phyloP scores from a whole-genome alignment of 2,329 filamentous ascomycete genomes.

The Xylaria sp. region DNA sequence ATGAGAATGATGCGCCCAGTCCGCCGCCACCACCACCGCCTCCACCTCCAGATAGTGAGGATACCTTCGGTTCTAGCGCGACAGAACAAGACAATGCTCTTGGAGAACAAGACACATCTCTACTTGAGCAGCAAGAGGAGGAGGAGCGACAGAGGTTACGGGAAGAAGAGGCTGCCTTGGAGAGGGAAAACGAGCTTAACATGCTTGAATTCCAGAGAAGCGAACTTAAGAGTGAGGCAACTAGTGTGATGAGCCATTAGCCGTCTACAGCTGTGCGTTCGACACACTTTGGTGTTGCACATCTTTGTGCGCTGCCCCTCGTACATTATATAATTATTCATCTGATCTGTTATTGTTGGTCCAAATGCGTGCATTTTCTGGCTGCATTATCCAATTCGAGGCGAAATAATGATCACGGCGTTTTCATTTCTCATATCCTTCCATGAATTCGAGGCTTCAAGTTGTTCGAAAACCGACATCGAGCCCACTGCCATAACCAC shows the following conservation, averaged over 20 bases:
- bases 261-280: constrained; percentile 3
- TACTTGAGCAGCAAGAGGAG: constrained; percentile 66
- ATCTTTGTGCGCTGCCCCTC: constrained; percentile 1
- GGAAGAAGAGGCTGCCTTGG: constrained; percentile 52
- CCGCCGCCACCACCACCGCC: constrained; percentile 60
- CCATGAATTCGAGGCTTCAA: not conserved
- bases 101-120: constrained; percentile 62
- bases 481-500: not conserved
- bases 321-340: constrained; percentile 28
- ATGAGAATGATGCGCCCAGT: constrained; percentile 54
- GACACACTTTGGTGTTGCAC: constrained; percentile 6
- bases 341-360: constrained; percentile 15
- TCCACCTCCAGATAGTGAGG: constrained; percentile 57
- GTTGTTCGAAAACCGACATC: constrained; percentile 12
- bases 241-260: constrained; percentile 48
- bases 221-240: constrained; percentile 46
- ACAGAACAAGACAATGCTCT: constrained; percentile 59
- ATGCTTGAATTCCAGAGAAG: constrained; percentile 52
- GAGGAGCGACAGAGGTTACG: constrained; percentile 56
- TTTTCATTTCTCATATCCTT: constrained; percentile 12
- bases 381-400: constrained; percentile 26
- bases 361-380: constrained; percentile 31
- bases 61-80: constrained; percentile 50
- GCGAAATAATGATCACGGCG: constrained; percentile 13
- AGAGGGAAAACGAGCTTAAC: constrained; percentile 54